phyloP scores from a whole-genome alignment of 441 rosid species.

The Erodium moschatum region DNA sequence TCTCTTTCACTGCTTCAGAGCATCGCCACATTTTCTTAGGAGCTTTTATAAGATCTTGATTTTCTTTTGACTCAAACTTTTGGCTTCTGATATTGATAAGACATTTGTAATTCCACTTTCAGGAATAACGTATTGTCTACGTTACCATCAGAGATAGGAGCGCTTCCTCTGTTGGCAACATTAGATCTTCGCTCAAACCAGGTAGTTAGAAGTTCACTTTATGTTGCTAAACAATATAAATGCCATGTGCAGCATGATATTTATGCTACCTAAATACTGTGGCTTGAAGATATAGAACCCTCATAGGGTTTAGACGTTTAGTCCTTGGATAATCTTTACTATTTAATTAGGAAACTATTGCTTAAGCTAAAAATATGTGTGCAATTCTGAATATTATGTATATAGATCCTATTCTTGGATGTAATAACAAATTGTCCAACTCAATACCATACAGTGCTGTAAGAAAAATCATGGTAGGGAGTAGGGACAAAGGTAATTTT shows the following conservation, averaged over 20 bases:
- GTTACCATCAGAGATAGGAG: constrained; percentile 62
- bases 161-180: constrained; percentile 58
- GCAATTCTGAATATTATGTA: background rate
- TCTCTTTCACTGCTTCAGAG: constrained; percentile 22
- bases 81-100: constrained; percentile 22
- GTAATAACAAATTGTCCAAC: background rate
- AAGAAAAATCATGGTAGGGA: constrained; percentile 1
- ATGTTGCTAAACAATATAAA: constrained; percentile 10
- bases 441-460: background rate
- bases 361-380: background rate
- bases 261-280: background rate
- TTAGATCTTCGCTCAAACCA: constrained; percentile 82
- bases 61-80: constrained; percentile 17
- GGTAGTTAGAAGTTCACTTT: constrained; percentile 31
- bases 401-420: background rate
- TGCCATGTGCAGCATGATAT: background rate
- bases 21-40: constrained; percentile 9
- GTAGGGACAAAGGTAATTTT: constrained; percentile 1
- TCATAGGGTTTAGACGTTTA: background rate
- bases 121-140: constrained; percentile 64
- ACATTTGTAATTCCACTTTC: constrained; percentile 24
- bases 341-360: background rate
- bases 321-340: background rate
- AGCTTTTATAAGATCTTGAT: constrained; percentile 16
- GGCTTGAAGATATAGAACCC: background rate